Conservation (phyloP, 306 rosid species). For the Sicyos baderoa region DNA sequence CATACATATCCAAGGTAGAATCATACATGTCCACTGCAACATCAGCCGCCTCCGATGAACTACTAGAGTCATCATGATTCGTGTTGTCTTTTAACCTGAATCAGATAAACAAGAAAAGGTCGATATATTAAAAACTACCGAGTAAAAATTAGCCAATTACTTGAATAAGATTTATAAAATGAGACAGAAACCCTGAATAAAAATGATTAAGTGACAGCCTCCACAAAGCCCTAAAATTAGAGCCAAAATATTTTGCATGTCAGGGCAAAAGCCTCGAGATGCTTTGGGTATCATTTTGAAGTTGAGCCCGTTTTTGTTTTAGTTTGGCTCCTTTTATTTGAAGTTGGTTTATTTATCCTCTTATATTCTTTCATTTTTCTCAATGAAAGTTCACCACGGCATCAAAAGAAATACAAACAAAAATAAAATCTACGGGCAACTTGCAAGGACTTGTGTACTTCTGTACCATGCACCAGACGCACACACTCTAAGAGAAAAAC, state of each 20-base stretch:
- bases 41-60: slow-evolving; percentile 36
- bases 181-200: not conserved
- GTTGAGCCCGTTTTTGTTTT: not conserved
- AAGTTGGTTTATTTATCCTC: not conserved
- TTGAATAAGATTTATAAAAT: not conserved
- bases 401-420: not conserved
- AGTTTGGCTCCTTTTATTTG: not conserved
- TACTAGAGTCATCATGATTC: slow-evolving; percentile 51
- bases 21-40: slow-evolving; percentile 32
- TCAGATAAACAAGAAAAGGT: slow-evolving; percentile 24
- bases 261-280: not conserved
- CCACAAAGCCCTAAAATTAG: not conserved
- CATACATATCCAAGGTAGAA: slow-evolving; percentile 32
- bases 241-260: not conserved
- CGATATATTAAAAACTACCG: slow-evolving; percentile 20
- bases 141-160: slow-evolving; percentile 21
- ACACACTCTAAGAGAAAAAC: slow-evolving; percentile 9
- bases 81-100: slow-evolving; percentile 37
- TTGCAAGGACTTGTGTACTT: not conserved
- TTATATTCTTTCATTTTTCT: not conserved
- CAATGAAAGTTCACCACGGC: not conserved
- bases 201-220: slow-evolving; percentile 2
- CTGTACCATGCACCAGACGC: not conserved
- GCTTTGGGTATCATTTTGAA: not conserved
- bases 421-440: not conserved